Percentiles rank a stretch among this genome's conserved stretches.
Evolutionary conservation across 129 eudicot genomes (phyloP).

Genomic region (Logfia minima): DNA sequence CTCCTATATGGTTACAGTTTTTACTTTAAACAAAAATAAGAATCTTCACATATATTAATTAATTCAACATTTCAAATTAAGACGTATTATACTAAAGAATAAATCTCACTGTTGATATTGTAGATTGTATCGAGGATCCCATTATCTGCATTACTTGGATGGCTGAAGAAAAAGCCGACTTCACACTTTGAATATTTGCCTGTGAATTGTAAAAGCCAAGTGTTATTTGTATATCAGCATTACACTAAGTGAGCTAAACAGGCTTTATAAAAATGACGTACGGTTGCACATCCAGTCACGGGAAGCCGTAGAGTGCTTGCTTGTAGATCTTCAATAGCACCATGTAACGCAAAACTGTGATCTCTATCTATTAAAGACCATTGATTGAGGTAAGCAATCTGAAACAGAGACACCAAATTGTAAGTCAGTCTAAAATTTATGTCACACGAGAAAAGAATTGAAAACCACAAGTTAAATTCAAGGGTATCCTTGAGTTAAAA

Average conservation of each 20-base stretch:
- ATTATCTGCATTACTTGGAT: constrained; percentile 74
- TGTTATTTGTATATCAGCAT: neutral
- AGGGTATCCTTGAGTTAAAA: neutral
- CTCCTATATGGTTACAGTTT: neutral
- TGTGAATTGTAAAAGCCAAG: constrained; percentile 28
- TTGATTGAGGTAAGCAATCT: constrained; percentile 65
- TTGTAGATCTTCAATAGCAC: constrained; percentile 69
- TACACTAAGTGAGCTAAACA: neutral
- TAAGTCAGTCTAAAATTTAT: constrained; percentile 15
- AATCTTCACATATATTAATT: neutral
- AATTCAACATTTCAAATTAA: too few relatives aligned
- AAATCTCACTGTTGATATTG: constrained; percentile 60
- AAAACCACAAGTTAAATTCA: neutral
- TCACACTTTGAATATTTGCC: constrained; percentile 63
- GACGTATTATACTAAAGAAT: neutral
- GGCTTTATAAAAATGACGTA: constrained; percentile 25
- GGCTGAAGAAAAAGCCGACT: constrained; percentile 78
- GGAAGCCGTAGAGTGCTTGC: constrained; percentile 93
- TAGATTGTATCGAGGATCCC: constrained; percentile 64
- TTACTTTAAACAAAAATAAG: neutral
- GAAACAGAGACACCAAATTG: constrained; percentile 14
- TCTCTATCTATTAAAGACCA: constrained; percentile 80
- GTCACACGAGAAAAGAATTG: constrained; percentile 4
- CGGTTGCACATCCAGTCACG: constrained; percentile 77
- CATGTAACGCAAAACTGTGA: constrained; percentile 60